phyloP scores from a whole-genome alignment of 2,329 filamentous ascomycete genomes.

The Colletotrichum zoysiae region DNA sequence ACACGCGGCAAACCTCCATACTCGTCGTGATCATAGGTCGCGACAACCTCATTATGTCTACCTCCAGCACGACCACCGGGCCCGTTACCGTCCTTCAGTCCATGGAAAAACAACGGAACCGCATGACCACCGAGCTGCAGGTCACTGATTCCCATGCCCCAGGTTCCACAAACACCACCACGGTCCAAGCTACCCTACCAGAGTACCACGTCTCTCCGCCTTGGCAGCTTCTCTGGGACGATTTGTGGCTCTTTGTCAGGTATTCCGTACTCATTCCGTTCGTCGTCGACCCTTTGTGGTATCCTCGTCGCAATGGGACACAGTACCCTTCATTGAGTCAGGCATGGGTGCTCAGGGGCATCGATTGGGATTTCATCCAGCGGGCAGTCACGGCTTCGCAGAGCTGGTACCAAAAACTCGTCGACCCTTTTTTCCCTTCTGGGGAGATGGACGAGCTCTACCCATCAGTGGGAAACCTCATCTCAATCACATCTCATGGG shows the following conservation, averaged over 20 bases:
- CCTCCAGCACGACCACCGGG: background rate
- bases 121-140: background rate
- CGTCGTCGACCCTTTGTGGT: slow-evolving; percentile 21
- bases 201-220: slow-evolving; percentile 33
- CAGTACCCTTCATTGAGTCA: background rate
- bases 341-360: slow-evolving; percentile 1
- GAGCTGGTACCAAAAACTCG: background rate
- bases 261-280: background rate
- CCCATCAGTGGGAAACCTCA: slow-evolving; percentile 67
- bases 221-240: slow-evolving; percentile 32
- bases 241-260: slow-evolving; percentile 27
- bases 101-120: background rate
- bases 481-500: slow-evolving; percentile 68
- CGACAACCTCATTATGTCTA: background rate
- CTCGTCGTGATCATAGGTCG: background rate
- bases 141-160: background rate
- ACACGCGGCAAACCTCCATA: too few relatives aligned
- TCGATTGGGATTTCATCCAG: background rate
- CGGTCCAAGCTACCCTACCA: slow-evolving; percentile 1
- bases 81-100: slow-evolving; percentile 4
- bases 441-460: slow-evolving; percentile 74
- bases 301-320: background rate
- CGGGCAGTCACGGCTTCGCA: background rate
- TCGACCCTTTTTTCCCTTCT: slow-evolving; percentile 53
- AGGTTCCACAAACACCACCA: background rate